These are phyloP conservation scores for Debaryomyces nepalensis DNA, from an alignment of 1,139 yeast species.

Conservation along the genomic window DNA sequence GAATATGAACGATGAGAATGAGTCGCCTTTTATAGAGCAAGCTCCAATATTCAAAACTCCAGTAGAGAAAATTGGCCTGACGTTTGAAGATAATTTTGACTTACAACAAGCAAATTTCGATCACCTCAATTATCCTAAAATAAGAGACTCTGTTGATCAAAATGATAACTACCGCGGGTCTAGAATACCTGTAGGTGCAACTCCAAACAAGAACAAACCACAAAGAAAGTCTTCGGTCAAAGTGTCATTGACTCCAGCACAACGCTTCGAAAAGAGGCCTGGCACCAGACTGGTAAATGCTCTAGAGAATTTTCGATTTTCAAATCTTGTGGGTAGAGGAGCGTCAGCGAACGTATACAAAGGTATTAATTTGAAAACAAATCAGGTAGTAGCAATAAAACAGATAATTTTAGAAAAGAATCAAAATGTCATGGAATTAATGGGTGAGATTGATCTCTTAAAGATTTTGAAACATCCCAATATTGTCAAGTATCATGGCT, in stretches of 20 bases:
- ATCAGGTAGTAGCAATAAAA: slow-evolving; percentile 82
- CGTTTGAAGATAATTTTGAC: slow-evolving; percentile 16
- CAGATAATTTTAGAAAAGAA: slow-evolving; percentile 64
- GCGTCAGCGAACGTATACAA: slow-evolving; percentile 93
- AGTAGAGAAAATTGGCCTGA: slow-evolving; percentile 5
- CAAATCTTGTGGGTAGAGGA: slow-evolving; percentile 88
- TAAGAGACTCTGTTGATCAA: not conserved
- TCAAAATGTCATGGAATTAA: slow-evolving; percentile 52
- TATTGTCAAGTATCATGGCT: slow-evolving; percentile 90
- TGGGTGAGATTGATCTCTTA: slow-evolving; percentile 87
- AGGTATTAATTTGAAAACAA: slow-evolving; percentile 68
- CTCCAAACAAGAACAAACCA: slow-evolving; percentile 18
- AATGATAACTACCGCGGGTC: not conserved
- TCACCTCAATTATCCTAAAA: slow-evolving; percentile 13
- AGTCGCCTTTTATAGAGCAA: slow-evolving; percentile 25
- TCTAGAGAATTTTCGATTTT: slow-evolving; percentile 58
- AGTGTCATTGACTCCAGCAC: slow-evolving; percentile 59
- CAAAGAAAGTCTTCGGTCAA: slow-evolving; percentile 41
- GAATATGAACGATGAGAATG: slow-evolving; percentile 21
- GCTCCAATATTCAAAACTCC: slow-evolving; percentile 4
- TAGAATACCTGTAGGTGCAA: not conserved
- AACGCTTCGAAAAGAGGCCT: slow-evolving; percentile 47
- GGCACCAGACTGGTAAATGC: slow-evolving; percentile 47
- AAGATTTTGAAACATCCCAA: slow-evolving; percentile 82
- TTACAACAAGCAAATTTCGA: slow-evolving; percentile 18